Conservation (phyloP, 768 basidiomycete genomes). For the Tylopilus rubrobrunneus region DNA sequence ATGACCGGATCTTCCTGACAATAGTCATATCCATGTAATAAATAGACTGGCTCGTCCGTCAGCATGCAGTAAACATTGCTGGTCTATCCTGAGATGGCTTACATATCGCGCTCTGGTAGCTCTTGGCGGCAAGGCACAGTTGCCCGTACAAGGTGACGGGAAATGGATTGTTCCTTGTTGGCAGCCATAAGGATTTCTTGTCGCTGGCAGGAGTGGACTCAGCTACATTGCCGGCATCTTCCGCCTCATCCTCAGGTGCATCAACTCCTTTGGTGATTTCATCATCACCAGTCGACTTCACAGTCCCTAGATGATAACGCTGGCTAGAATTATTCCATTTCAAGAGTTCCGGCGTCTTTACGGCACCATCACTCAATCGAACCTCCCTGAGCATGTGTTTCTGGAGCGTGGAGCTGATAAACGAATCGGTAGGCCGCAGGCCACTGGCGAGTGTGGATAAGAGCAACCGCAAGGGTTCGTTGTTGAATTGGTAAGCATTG, state of each 20-base stretch:
- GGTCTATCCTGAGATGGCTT: conserved; percentile 29
- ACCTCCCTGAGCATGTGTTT: conserved; percentile 84
- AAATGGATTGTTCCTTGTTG: conserved; percentile 67
- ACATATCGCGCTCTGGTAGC: conserved; percentile 92
- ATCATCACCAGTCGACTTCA: conserved; percentile 19
- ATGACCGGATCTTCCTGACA: conserved; percentile 81
- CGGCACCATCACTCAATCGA: conserved; percentile 61
- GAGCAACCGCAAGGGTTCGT: conserved; percentile 79
- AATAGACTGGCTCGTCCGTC: conserved; percentile 55
- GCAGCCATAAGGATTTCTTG: conserved; percentile 38
- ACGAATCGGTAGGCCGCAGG: conserved; percentile 63
- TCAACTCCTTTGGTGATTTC: conserved; percentile 15
- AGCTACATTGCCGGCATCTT: conserved; percentile 23
- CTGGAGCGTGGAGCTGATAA: conserved; percentile 74
- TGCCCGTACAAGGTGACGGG: conserved; percentile 77
- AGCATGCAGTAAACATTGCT: background rate
- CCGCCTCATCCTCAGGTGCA: conserved; percentile 33
- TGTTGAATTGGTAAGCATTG: conserved; percentile 76
- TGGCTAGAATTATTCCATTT: conserved; percentile 60
- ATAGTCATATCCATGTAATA: conserved; percentile 80
- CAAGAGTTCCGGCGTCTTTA: conserved; percentile 55
- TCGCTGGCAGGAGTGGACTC: conserved; percentile 16
- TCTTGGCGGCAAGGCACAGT: conserved; percentile 77
- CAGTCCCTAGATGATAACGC: conserved; percentile 47
- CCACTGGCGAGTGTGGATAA: conserved; percentile 72